Evolutionary conservation across 2,329 filamentous ascomycete genomes (phyloP).

Genomic region (Fusarium nematophilum): DNA sequence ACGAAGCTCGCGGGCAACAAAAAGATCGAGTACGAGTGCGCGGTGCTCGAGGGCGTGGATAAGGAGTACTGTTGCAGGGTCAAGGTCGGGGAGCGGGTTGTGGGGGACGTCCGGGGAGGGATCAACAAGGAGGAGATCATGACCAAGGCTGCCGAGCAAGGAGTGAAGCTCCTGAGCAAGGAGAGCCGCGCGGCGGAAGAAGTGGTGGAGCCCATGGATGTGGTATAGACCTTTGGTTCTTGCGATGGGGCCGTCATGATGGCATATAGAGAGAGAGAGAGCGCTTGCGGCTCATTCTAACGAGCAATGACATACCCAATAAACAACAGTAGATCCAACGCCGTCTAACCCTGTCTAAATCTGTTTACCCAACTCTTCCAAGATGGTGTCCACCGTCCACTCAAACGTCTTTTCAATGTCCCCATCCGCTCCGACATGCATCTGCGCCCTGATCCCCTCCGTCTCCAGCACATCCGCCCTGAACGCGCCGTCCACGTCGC

Average conservation of each 20-base stretch:
- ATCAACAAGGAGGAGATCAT: constrained; percentile 63
- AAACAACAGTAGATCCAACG: neutral
- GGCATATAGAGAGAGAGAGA: neutral
- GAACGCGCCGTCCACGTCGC: constrained; percentile 71
- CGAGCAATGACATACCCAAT: too few relatives aligned
- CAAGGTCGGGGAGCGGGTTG: constrained; percentile 57
- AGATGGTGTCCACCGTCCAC: constrained; percentile 75
- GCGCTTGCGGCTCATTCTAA: too few relatives aligned
- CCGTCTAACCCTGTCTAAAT: constrained; percentile 8
- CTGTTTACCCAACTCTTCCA: constrained; percentile 57
- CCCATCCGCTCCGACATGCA: constrained; percentile 58
- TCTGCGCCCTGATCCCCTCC: constrained; percentile 62
- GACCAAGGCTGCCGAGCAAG: constrained; percentile 65
- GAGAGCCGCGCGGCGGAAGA: constrained; percentile 21
- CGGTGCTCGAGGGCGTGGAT: constrained; percentile 35
- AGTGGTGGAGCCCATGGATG: constrained; percentile 3
- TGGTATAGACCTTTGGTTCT: constrained; percentile 3
- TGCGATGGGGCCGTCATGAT: neutral
- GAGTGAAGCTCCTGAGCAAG: constrained; percentile 52
- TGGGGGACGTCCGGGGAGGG: constrained; percentile 60
- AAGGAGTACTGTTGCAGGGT: constrained; percentile 59
- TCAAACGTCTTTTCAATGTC: constrained; percentile 71
- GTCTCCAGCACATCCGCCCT: constrained; percentile 57
- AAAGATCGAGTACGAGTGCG: constrained; percentile 65
- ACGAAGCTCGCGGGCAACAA: constrained; percentile 65